phyloP scores from a whole-genome alignment of 495 filamentous ascomycete species.

The Penicillium chermesinum region DNA sequence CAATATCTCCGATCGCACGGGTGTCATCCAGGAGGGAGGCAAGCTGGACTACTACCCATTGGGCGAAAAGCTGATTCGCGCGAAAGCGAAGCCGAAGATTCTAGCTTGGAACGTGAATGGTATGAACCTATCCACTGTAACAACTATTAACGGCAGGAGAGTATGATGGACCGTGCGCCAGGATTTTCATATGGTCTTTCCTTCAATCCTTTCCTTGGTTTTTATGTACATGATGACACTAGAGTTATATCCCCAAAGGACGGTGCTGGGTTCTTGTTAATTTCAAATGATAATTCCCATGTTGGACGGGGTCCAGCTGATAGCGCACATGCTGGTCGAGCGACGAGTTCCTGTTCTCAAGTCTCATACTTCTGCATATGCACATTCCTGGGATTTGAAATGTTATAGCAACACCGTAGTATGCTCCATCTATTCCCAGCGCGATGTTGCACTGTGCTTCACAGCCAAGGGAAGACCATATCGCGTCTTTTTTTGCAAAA shows the following conservation, averaged over 20 bases:
- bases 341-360: background rate
- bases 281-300: background rate
- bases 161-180: background rate
- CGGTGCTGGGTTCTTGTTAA: background rate
- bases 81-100: background rate
- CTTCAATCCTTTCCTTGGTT: background rate
- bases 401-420: too few species aligned
- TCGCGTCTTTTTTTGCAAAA: background rate
- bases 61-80: background rate
- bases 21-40: conserved; percentile 59
- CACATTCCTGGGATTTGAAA: too few species aligned
- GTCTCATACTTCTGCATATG: too few species aligned
- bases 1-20: conserved; percentile 63
- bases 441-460: too few species aligned
- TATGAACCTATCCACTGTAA: background rate
- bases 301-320: background rate
- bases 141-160: background rate
- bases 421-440: too few species aligned
- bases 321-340: background rate
- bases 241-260: background rate
- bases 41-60: conserved; percentile 56
- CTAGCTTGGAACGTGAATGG: background rate
- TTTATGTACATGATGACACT: background rate
- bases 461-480: background rate
- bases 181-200: background rate